Evolutionary conservation across 129 eudicot genomes (phyloP).

Genomic region (sunflower (Helianthus annuus)): DNA sequence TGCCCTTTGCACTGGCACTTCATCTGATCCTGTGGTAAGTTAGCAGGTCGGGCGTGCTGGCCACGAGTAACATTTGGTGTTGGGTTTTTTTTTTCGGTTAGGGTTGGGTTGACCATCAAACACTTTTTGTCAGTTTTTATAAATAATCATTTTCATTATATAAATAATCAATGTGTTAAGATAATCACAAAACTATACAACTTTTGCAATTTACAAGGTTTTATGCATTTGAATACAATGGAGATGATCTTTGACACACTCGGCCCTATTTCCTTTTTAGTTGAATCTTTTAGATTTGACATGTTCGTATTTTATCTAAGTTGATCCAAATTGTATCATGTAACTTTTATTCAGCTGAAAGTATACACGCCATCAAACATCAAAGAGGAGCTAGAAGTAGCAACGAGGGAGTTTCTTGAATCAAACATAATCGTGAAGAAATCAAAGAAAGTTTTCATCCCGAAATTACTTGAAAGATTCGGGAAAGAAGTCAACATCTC

Average conservation of each 20-base stretch:
- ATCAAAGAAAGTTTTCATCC: conserved; percentile 65
- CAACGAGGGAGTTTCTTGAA: conserved; percentile 69
- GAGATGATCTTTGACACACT: too few species aligned
- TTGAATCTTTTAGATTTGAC: too few species aligned
- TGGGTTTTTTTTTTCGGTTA: background rate
- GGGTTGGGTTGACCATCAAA: background rate
- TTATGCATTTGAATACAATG: too few species aligned
- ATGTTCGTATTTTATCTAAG: too few species aligned
- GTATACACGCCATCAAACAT: conserved; percentile 73
- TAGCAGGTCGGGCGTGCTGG: background rate
- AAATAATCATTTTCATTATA: background rate
- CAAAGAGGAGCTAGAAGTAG: conserved; percentile 62
- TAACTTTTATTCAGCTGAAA: conserved; percentile 48
- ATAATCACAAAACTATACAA: too few species aligned
- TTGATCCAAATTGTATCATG: too few species aligned
- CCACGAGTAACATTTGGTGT: background rate
- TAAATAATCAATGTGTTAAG: background rate
- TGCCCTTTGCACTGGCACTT: conserved; percentile 80
- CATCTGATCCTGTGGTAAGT: conserved; percentile 81
- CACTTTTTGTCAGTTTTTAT: background rate
- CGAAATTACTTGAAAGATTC: conserved; percentile 67
- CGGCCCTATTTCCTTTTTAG: too few species aligned
- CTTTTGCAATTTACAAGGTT: too few species aligned
- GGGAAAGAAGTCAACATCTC: conserved; percentile 69
- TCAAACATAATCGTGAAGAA: conserved; percentile 76